Conservation (phyloP, 768 basidiomycete genomes). For the Leccinum boreale region DNA sequence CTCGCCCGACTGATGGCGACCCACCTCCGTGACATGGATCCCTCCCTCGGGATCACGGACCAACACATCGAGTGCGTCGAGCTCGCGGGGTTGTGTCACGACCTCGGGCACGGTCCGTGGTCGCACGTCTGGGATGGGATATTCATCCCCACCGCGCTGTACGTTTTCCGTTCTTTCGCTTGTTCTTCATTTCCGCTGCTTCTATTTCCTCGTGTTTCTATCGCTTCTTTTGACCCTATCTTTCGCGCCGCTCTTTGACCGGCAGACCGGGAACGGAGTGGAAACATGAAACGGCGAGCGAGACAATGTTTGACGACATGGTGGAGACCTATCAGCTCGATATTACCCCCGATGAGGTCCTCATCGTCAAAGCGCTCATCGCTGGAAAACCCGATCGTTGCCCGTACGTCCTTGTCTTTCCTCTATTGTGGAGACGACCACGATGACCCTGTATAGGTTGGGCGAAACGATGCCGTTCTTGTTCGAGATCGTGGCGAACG, state of each 20-base stretch:
- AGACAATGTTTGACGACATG: constrained; percentile 78
- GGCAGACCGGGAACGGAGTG: constrained; percentile 48
- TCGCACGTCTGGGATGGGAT: constrained; percentile 78
- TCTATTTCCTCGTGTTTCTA: not conserved
- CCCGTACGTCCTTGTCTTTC: constrained; percentile 39
- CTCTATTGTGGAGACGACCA: no score
- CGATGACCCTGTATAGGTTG: constrained; percentile 9
- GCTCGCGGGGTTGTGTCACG: constrained; percentile 79
- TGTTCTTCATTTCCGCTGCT: not conserved
- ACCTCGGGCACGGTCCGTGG: constrained; percentile 85
- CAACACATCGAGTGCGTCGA: constrained; percentile 76
- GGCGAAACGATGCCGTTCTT: constrained; percentile 63
- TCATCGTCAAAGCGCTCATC: constrained; percentile 77
- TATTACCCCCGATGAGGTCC: constrained; percentile 46
- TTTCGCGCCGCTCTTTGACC: not conserved
- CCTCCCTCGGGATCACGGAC: constrained; percentile 59
- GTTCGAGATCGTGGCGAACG: constrained; percentile 84
- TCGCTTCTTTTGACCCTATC: not conserved
- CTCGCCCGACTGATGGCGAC: constrained; percentile 63
- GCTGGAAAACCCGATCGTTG: constrained; percentile 54
- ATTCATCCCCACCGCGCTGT: constrained; percentile 71
- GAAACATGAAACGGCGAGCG: constrained; percentile 77
- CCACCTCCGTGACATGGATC: constrained; percentile 56
- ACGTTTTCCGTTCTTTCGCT: constrained; percentile 22
- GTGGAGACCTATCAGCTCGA: constrained; percentile 52